Conservation (phyloP, 75 land plant genomes). For the Selaginella moellendorffii region DNA sequence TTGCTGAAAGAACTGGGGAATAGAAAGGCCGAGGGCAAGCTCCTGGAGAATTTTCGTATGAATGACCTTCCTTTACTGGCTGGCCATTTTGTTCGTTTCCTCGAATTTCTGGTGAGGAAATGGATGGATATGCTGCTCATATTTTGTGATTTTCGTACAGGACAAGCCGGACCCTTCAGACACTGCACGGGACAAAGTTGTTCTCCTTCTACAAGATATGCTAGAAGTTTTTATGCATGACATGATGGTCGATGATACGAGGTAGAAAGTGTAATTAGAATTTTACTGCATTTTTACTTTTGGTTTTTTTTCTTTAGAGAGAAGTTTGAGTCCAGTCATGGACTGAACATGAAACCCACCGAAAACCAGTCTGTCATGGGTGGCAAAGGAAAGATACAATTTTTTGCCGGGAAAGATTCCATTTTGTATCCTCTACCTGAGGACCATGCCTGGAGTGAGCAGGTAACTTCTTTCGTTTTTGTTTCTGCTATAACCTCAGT, state of each 20-base stretch:
- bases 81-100: background rate
- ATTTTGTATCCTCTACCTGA: constrained; percentile 56
- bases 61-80: background rate
- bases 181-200: constrained; percentile 33
- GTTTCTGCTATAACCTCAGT: background rate
- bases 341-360: background rate
- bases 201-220: constrained; percentile 86
- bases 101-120: background rate
- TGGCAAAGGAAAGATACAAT: background rate
- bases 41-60: background rate
- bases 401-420: constrained; percentile 16
- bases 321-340: background rate
- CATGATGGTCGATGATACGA: constrained; percentile 73
- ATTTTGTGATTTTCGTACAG: background rate
- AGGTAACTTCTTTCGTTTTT: constrained; percentile 33
- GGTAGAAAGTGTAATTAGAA: background rate
- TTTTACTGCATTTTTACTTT: background rate
- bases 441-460: constrained; percentile 34
- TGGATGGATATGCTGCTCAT: background rate
- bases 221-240: constrained; percentile 84
- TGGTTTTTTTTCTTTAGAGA: background rate
- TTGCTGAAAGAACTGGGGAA: background rate
- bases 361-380: too few species aligned
- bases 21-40: background rate
- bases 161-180: background rate